These are phyloP conservation scores for Tubosaeta sp. DNA, from an alignment of 768 basidiomycete genomes.

Conservation along the genomic window DNA sequence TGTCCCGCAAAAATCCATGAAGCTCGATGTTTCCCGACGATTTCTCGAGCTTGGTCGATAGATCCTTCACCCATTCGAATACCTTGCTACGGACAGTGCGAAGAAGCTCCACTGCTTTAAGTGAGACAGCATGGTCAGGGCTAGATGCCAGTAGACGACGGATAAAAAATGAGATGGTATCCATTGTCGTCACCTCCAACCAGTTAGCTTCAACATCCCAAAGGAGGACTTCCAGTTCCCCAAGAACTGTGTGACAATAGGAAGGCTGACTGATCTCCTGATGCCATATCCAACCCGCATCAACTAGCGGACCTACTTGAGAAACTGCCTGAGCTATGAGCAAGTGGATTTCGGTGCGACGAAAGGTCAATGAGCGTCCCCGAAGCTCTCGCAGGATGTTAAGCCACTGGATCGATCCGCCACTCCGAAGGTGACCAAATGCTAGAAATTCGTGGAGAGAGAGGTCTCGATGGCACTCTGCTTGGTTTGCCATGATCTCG, in stretches of 20 bases:
- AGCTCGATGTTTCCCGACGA: conserved; percentile 9
- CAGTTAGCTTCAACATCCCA: conserved; percentile 38
- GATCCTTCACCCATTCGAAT: conserved; percentile 34
- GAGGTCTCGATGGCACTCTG: conserved; percentile 36
- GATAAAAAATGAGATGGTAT: conserved; percentile 32
- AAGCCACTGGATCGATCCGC: conserved; percentile 43
- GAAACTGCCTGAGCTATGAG: conserved; percentile 42
- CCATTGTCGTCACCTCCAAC: conserved; percentile 31
- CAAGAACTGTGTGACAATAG: conserved; percentile 36
- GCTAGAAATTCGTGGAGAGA: conserved; percentile 42
- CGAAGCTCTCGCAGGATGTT: conserved; percentile 45
- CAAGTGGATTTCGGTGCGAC: conserved; percentile 35
- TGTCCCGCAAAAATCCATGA: conserved; percentile 28
- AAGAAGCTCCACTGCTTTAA: conserved; percentile 24
- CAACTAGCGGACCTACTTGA: conserved; percentile 35
- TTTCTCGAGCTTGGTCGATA: conserved; percentile 22
- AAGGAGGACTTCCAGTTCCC: conserved; percentile 33
- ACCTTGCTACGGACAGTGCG: conserved; percentile 28
- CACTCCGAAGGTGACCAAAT: conserved; percentile 44
- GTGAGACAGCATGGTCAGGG: conserved; percentile 6
- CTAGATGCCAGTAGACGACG: conserved; percentile 34
- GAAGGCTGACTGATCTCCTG: conserved; percentile 26
- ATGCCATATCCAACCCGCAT: conserved; percentile 37
- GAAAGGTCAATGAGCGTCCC: conserved; percentile 36
- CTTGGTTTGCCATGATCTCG: conserved; percentile 38